Percentiles rank a stretch among this genome's conserved stretches.
These are phyloP conservation scores for Rhodotorula sphaerocarpa DNA, from an alignment of 768 basidiomycete genomes.

Conservation along the genomic window DNA sequence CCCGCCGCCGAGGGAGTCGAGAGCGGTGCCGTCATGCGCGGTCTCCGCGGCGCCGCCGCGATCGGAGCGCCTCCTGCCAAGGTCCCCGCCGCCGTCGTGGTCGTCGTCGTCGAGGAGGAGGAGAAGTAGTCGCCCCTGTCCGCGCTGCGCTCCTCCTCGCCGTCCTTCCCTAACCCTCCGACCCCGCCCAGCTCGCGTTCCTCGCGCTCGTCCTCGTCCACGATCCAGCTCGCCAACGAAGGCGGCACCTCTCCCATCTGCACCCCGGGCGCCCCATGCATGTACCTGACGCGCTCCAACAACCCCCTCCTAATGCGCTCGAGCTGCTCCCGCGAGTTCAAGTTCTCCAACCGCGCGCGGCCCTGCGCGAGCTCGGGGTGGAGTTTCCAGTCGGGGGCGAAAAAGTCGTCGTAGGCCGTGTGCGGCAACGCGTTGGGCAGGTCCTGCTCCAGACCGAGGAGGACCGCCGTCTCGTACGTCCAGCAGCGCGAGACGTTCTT, in stretches of 20 bases:
- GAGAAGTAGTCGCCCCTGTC: not conserved
- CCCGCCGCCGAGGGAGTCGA: no score
- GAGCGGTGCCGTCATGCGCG: not conserved
- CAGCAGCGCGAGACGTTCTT: conserved; percentile 97
- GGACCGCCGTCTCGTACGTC: conserved; percentile 94
- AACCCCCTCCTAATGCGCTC: conserved; percentile 81
- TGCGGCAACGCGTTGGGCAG: conserved; percentile 79
- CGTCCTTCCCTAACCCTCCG: not conserved
- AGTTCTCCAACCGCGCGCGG: conserved; percentile 62
- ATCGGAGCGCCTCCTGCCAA: not conserved
- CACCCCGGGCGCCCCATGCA: conserved; percentile 93
- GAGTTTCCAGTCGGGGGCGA: conserved; percentile 82
- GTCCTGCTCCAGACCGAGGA: conserved; percentile 60
- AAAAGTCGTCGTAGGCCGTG: conserved; percentile 87
- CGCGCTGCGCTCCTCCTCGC: not conserved
- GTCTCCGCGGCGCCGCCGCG: no score
- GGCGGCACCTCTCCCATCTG: conserved; percentile 95
- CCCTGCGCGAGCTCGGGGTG: conserved; percentile 86
- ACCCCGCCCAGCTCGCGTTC: not conserved
- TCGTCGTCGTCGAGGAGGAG: not conserved
- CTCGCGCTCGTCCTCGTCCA: conserved; percentile 60
- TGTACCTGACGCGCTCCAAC: conserved; percentile 76
- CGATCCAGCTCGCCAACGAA: conserved; percentile 67
- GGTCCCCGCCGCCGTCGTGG: not conserved
- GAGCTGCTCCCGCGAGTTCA: conserved; percentile 71